These are phyloP conservation scores for Suillus luteus DNA, from an alignment of 768 basidiomycete genomes.

Conservation along the genomic window DNA sequence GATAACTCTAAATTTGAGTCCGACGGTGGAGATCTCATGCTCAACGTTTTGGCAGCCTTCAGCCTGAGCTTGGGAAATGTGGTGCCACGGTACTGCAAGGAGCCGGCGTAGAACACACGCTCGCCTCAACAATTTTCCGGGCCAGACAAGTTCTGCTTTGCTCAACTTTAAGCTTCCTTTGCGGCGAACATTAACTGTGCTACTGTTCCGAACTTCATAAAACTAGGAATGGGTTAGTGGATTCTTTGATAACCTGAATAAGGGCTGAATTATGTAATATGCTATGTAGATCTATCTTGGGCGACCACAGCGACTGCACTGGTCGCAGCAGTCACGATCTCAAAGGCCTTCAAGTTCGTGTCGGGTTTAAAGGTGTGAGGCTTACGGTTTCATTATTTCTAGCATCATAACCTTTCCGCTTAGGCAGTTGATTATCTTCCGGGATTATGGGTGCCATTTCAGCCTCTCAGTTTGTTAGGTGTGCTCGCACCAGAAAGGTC, in stretches of 20 bases:
- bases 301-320: conserved; percentile 8
- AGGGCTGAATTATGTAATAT: not conserved
- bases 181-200: not conserved
- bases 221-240: conserved; percentile 1
- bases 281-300: conserved; percentile 14
- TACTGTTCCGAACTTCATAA: not conserved
- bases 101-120: not conserved
- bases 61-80: not conserved
- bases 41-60: not conserved
- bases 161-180: not conserved
- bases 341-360: conserved; percentile 19
- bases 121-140: no score
- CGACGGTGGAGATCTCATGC: not conserved
- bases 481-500: conserved; percentile 20
- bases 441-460: conserved; percentile 24
- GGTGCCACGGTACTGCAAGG: not conserved
- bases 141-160: not conserved
- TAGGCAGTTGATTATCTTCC: conserved; percentile 23
- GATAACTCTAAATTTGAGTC: not conserved
- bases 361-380: conserved; percentile 20
- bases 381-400: not conserved
- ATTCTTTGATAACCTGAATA: not conserved
- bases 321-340: conserved; percentile 13
- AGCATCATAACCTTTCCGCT: not conserved
- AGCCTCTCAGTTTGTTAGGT: conserved; percentile 17